Percentiles rank a stretch among this genome's conserved stretches.
Evolutionary conservation across 495 filamentous ascomycete species (phyloP).

Genomic region (Aspergillus panamensis): DNA sequence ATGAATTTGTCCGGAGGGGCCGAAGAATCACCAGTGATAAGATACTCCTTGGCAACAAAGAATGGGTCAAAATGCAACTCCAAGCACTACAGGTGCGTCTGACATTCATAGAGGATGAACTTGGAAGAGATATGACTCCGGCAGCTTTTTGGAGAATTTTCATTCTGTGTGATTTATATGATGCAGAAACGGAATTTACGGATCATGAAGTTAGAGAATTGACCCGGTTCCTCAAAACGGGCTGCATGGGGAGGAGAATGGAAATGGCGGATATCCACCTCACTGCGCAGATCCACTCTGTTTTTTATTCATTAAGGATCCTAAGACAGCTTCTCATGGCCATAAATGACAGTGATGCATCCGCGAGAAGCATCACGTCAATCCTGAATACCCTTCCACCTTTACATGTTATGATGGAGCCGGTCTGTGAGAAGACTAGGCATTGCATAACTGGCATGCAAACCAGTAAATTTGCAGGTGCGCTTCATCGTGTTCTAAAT

Average conservation of each 20-base stretch:
- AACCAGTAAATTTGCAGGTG: slow-evolving; percentile 14
- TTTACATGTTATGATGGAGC: slow-evolving; percentile 31
- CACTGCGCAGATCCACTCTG: slow-evolving; percentile 58
- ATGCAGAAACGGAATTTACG: slow-evolving; percentile 4
- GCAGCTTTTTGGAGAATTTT: slow-evolving; percentile 37
- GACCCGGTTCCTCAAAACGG: slow-evolving; percentile 26
- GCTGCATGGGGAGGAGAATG: slow-evolving; percentile 23
- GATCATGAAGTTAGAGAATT: slow-evolving; percentile 17
- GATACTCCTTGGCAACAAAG: slow-evolving; percentile 22
- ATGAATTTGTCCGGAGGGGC: slow-evolving; percentile 49
- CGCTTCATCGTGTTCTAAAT: slow-evolving; percentile 10
- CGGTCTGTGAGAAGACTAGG: slow-evolving; percentile 21
- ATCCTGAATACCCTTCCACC: slow-evolving; percentile 31
- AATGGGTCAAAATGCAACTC: slow-evolving; percentile 19
- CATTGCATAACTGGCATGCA: slow-evolving; percentile 13
- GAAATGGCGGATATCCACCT: slow-evolving; percentile 64
- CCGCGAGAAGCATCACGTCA: slow-evolving; percentile 4
- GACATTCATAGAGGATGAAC: slow-evolving; percentile 13
- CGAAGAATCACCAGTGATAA: slow-evolving; percentile 33
- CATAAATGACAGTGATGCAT: neutral
- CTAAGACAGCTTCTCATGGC: slow-evolving; percentile 52
- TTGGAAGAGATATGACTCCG: slow-evolving; percentile 8
- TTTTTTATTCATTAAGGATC: slow-evolving; percentile 64
- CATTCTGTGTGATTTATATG: slow-evolving; percentile 33
- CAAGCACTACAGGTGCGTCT: slow-evolving; percentile 19